These are phyloP conservation scores for Debaryomyces prosopidis DNA, from an alignment of 805 yeast species.

Conservation along the genomic window DNA sequence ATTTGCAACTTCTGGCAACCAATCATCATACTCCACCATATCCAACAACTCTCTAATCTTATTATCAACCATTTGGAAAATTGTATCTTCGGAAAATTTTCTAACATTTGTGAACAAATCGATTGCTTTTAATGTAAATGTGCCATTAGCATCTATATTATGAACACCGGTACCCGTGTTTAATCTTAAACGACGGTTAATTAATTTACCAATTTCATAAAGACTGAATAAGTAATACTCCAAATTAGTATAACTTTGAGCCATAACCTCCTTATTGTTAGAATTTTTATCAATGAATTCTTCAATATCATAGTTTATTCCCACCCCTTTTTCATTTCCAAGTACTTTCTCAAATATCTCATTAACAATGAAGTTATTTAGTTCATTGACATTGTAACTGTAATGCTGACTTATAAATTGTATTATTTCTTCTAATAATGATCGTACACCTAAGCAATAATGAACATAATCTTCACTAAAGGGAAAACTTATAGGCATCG, in stretches of 20 bases:
- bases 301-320: constrained; percentile 60
- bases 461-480: constrained; percentile 88
- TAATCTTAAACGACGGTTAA: constrained; percentile 35
- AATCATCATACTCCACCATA: constrained; percentile 77
- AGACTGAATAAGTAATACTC: constrained; percentile 84
- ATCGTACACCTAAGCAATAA: constrained; percentile 73
- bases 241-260: constrained; percentile 85
- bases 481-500: constrained; percentile 65
- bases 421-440: constrained; percentile 63
- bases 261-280: constrained; percentile 82
- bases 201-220: constrained; percentile 57
- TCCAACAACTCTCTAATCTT: constrained; percentile 80
- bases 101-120: constrained; percentile 58
- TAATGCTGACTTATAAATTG: constrained; percentile 66
- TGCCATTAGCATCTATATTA: constrained; percentile 40
- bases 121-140: constrained; percentile 48
- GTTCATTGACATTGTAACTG: constrained; percentile 59
- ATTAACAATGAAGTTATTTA: constrained; percentile 58
- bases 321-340: constrained; percentile 43
- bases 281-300: constrained; percentile 63
- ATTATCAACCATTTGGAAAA: constrained; percentile 79
- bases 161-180: constrained; percentile 41
- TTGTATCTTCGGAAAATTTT: constrained; percentile 72
- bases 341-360: constrained; percentile 68
- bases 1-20: constrained; percentile 58